phyloP scores from a whole-genome alignment of 805 yeast species.

The Metschnikowia shivogae region DNA sequence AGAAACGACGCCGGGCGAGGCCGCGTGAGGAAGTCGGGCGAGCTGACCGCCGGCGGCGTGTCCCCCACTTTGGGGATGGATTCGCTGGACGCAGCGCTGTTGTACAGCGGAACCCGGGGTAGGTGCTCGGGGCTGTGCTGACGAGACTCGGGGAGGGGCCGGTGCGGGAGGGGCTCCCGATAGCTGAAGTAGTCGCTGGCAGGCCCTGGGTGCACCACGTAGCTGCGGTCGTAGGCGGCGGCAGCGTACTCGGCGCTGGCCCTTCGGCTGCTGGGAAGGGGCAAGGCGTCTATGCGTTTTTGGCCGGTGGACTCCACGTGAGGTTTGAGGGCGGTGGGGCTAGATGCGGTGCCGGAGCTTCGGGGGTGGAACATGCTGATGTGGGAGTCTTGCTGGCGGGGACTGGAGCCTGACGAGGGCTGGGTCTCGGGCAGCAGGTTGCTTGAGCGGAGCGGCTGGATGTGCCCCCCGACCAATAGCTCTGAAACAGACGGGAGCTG shows the following conservation, averaged over 20 bases:
- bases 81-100: constrained; percentile 4
- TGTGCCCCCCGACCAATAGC: constrained; percentile 18
- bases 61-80: not conserved
- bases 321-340: not conserved
- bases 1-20: constrained; percentile 13
- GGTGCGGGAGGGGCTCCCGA: constrained; percentile 6
- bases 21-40: constrained; percentile 8
- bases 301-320: not conserved
- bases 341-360: not conserved
- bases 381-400: constrained; percentile 6
- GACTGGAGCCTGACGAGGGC: constrained; percentile 7
- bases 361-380: not conserved
- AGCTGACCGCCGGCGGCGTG: constrained; percentile 7
- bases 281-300: not conserved
- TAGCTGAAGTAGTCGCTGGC: constrained; percentile 10
- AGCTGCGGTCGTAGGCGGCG: constrained; percentile 2
- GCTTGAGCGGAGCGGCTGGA: constrained; percentile 2
- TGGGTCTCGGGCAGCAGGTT: constrained; percentile 1
- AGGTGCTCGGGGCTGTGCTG: constrained; percentile 4
- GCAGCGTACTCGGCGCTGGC: not conserved
- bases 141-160: constrained; percentile 2
- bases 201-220: not conserved
- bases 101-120: constrained; percentile 8
- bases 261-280: constrained; percentile 1
- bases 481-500: constrained; percentile 20